Evolutionary conservation across 192 early-diverging fungal species (phyloP).

Genomic region (Lobosporangium transversale): DNA sequence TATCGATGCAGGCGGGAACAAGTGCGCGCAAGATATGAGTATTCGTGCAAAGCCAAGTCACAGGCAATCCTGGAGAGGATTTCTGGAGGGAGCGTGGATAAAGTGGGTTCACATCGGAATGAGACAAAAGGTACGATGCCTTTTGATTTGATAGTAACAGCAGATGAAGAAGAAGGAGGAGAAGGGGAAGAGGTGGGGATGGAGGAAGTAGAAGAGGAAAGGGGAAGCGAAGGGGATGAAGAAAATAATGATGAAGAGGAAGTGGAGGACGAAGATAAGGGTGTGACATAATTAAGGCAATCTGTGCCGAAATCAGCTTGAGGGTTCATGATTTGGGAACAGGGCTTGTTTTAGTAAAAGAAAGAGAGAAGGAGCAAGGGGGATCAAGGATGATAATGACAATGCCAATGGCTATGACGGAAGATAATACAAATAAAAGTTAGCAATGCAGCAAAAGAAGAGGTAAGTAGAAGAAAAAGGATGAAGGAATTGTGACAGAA

Average conservation of each 20-base stretch:
- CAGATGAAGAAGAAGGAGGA: not conserved
- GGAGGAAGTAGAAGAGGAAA: too few relatives aligned
- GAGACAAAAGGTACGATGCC: constrained; percentile 11
- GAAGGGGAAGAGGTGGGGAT: not conserved
- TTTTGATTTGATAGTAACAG: too few relatives aligned
- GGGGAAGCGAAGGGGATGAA: too few relatives aligned
- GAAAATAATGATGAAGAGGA: too few relatives aligned
- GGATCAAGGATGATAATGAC: too few relatives aligned
- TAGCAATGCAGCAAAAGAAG: too few relatives aligned
- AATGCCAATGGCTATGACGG: too few relatives aligned
- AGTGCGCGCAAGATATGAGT: constrained; percentile 46
- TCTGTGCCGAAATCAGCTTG: too few relatives aligned
- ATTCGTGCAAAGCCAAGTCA: constrained; percentile 41
- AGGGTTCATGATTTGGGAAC: not conserved
- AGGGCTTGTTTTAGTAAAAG: constrained; percentile 1
- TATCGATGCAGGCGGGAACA: constrained; percentile 26
- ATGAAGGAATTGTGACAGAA: not conserved
- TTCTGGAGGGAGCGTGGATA: constrained; percentile 45
- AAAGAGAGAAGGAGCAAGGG: not conserved
- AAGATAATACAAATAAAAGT: too few relatives aligned
- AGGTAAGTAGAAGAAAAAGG: too few relatives aligned
- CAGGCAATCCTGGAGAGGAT: constrained; percentile 43
- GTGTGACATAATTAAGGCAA: too few relatives aligned
- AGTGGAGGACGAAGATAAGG: too few relatives aligned
- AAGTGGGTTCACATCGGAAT: constrained; percentile 19